phyloP scores from a whole-genome alignment of 2,329 filamentous ascomycete species.

The Boeremia lycopersici region DNA sequence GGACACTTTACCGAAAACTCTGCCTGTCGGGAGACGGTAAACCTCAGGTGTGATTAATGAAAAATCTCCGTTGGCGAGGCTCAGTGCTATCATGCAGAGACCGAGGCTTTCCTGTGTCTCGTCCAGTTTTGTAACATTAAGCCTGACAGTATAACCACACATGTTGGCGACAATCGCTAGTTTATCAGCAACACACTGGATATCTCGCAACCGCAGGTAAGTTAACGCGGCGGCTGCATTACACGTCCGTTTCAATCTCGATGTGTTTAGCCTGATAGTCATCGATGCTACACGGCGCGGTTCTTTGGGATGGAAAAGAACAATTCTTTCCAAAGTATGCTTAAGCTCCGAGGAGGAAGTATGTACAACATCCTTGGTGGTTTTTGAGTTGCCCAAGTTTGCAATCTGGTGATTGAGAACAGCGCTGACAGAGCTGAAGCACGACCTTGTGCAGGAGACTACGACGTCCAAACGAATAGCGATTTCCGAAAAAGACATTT shows the following conservation, averaged over 20 bases:
- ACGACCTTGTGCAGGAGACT: not conserved
- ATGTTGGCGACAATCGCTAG: not conserved
- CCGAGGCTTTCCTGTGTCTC: not conserved
- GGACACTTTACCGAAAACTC: not conserved
- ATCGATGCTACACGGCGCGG: not conserved
- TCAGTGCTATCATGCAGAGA: not conserved
- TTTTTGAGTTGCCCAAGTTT: not conserved
- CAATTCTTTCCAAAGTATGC: not conserved
- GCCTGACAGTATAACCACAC: not conserved
- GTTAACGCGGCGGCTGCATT: not conserved
- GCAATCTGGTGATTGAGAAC: not conserved
- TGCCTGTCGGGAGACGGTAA: not conserved
- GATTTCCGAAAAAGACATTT: not conserved
- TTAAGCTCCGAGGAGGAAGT: not conserved
- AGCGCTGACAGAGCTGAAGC: not conserved
- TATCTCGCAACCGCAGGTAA: not conserved
- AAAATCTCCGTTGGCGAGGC: not conserved
- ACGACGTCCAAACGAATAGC: not conserved
- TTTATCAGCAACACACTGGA: not conserved
- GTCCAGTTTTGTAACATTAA: not conserved
- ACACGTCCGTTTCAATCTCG: not conserved
- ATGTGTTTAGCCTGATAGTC: not conserved
- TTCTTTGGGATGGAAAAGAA: not conserved
- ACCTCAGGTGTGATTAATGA: not conserved
- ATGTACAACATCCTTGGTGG: not conserved